phyloP scores from a whole-genome alignment of 2,329 filamentous ascomycete genomes.

The Colletotrichum caudatum region DNA sequence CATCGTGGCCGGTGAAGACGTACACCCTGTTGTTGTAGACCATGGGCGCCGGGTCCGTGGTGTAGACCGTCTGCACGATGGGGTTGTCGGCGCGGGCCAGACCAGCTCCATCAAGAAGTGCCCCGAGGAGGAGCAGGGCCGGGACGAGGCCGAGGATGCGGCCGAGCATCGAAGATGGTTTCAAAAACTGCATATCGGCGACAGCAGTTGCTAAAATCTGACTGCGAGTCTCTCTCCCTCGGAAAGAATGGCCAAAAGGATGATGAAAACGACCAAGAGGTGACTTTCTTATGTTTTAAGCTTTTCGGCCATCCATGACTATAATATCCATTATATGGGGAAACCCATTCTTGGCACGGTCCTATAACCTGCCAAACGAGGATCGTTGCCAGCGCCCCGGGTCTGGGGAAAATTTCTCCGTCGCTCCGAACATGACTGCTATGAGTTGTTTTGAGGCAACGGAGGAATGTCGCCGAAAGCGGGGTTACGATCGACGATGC shows the following conservation, averaged over 20 bases:
- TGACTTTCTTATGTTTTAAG: background rate
- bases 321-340: too few relatives aligned
- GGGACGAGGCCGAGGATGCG: background rate
- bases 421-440: background rate
- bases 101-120: background rate
- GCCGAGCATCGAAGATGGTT: background rate
- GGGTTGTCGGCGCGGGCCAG: background rate
- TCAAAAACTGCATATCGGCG: background rate
- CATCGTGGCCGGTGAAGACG: constrained; percentile 50
- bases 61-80: constrained; percentile 3
- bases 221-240: background rate
- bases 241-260: background rate
- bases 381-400: background rate
- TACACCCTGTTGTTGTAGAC: constrained; percentile 48
- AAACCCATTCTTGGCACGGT: background rate
- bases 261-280: background rate
- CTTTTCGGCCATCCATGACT: background rate
- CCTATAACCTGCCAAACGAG: background rate
- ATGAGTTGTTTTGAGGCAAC: background rate
- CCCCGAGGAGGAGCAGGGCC: background rate
- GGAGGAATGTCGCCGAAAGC: background rate
- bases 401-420: background rate
- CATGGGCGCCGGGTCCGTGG: constrained; percentile 46
- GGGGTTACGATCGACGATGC: background rate
- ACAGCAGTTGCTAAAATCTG: background rate